Evolutionary conservation across 306 rosid genomes (phyloP), one percentile per base, ranked within the genome.

Genomic region (Rubus idaeus): DNA sequence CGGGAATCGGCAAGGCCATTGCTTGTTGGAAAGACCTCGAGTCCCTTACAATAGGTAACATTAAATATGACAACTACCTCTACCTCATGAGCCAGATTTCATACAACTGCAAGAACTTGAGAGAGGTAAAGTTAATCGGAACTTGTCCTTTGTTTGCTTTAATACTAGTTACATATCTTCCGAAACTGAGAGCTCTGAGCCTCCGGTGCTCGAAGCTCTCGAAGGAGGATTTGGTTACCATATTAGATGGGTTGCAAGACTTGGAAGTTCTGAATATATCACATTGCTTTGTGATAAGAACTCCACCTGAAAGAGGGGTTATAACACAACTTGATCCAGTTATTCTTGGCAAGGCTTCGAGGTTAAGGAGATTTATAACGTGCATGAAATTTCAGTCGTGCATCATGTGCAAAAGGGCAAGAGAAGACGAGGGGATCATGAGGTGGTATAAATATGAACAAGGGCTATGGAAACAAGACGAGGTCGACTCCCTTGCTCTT

Each of bases 381-480:
- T 91, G 97, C 90, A 89, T 83, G 92, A 73, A 78, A 0, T 18
- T 8, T 14, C 86, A 84, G 39, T 35, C 85, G 0, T 91, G 94
- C 73, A 44, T 85, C 71, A 91, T 86, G 89, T 89, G 97, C 84
- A 83, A 82, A 60, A 77, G 97, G 58, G 84, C 90, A 6, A 88
- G 71, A 81, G 65, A 58, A 20, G 97, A 91, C 44, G 89, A 88
- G 42, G 94, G 97, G 83, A 79, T 82, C 26, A 65, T 91, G 64
- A 89, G 95, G 90, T 91, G 95, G 97, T 85, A 88, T 78, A 88
- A 68, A 73, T 89, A 89, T 8, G 95, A 89, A 86, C 87, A 86
- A 75, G 87, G 90, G 65, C 77, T 85, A 37, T 91, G 95, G 95
- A 88, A 86, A 81, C 41, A 64, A 26, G 94, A 89, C 40, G 97